Evolutionary conservation across 805 yeast species (phyloP).

Genomic region (Maudiozyma saulgeensis): DNA sequence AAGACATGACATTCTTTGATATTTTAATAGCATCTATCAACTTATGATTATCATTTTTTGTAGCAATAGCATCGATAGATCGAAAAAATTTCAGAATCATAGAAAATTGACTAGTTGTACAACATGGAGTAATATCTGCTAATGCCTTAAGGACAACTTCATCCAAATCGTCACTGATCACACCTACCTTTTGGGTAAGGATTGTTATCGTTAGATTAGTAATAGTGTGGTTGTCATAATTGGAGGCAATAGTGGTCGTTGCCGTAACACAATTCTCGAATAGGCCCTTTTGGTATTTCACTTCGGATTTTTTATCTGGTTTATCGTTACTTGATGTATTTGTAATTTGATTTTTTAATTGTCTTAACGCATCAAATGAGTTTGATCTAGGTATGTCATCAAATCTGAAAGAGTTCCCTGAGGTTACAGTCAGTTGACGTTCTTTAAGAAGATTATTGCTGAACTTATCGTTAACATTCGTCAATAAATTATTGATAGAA

Average conservation of each 20-base stretch:
- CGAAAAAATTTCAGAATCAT: conserved; percentile 52
- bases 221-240: conserved; percentile 61
- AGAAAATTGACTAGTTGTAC: conserved; percentile 58
- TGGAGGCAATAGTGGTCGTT: conserved; percentile 53
- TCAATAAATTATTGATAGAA: conserved; percentile 65
- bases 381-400: not conserved
- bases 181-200: conserved; percentile 61
- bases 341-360: not conserved
- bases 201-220: conserved; percentile 72
- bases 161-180: conserved; percentile 44
- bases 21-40: conserved; percentile 35
- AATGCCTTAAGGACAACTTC: conserved; percentile 50
- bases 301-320: not conserved
- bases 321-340: not conserved
- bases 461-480: conserved; percentile 40
- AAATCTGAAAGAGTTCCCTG: conserved; percentile 4
- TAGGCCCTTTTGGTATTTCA: conserved; percentile 14
- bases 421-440: conserved; percentile 25
- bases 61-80: conserved; percentile 38
- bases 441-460: conserved; percentile 30
- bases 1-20: conserved; percentile 42
- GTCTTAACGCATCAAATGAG: not conserved
- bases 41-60: conserved; percentile 30
- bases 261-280: conserved; percentile 64
- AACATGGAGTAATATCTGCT: conserved; percentile 49